Evolutionary conservation across 768 basidiomycete genomes (phyloP).

Genomic region (Suillus tomentosus): DNA sequence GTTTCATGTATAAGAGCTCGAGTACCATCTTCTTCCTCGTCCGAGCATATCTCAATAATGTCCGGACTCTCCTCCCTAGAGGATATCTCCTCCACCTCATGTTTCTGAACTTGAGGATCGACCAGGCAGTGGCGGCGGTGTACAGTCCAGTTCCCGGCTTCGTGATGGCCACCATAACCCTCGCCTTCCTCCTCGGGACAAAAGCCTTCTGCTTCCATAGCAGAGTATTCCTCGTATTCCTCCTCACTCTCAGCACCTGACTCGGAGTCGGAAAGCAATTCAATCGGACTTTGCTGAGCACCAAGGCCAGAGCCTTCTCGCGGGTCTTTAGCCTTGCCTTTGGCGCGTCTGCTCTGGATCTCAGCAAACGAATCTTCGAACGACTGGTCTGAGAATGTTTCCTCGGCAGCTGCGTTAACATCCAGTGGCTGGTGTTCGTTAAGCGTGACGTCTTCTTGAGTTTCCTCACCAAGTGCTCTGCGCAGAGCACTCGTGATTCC

Average conservation of each 20-base stretch:
- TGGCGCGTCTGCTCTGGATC: conserved; percentile 48
- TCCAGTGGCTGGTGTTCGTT: conserved; percentile 18
- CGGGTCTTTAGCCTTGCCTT: conserved; percentile 65
- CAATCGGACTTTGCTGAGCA: conserved; percentile 48
- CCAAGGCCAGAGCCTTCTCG: conserved; percentile 59
- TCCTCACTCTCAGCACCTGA: conserved; percentile 27
- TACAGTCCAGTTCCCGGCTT: not conserved
- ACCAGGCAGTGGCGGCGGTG: conserved; percentile 11
- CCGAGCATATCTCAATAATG: conserved; percentile 28
- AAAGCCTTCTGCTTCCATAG: conserved; percentile 25
- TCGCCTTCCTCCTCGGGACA: conserved; percentile 21
- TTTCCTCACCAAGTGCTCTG: conserved; percentile 55
- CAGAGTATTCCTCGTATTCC: conserved; percentile 25
- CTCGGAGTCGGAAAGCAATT: conserved; percentile 42
- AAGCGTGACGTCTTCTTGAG: conserved; percentile 17
- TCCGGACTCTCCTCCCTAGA: conserved; percentile 19
- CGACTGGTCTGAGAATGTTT: conserved; percentile 26
- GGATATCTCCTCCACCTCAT: conserved; percentile 16
- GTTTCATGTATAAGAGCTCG: conserved; percentile 14
- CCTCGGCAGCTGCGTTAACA: conserved; percentile 22
- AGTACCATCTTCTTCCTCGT: conserved; percentile 26
- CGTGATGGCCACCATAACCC: conserved; percentile 12
- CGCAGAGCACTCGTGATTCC: conserved; percentile 60
- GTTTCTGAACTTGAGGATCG: conserved; percentile 17
- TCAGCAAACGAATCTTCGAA: conserved; percentile 60